These are phyloP conservation scores for Juncus effusus DNA, from an alignment of 176 grass and related monocot genomes.

Conservation along the genomic window DNA sequence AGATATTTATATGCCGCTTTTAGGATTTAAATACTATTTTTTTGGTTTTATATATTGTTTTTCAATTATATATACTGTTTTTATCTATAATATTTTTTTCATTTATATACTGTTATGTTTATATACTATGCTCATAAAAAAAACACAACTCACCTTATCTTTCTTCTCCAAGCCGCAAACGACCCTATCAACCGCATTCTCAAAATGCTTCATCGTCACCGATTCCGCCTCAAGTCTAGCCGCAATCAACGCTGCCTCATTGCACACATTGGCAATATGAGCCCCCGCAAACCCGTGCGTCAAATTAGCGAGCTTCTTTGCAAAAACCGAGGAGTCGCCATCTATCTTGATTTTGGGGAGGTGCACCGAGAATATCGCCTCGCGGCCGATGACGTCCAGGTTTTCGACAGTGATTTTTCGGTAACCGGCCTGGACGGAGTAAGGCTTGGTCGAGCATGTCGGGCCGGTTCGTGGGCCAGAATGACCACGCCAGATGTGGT, in stretches of 20 bases:
- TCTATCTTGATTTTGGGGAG: conserved; percentile 87
- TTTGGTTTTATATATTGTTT: no score
- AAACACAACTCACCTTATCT: conserved; percentile 56
- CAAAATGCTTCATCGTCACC: conserved; percentile 82
- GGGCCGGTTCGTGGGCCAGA: conserved; percentile 86
- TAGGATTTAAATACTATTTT: background rate
- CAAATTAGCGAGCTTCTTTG: conserved; percentile 78
- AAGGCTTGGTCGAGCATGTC: conserved; percentile 91
- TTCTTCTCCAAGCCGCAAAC: conserved; percentile 96
- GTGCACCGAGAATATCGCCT: conserved; percentile 84
- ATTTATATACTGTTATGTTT: no score
- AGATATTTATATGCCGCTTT: no score
- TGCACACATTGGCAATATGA: conserved; percentile 96
- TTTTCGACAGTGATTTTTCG: conserved; percentile 85
- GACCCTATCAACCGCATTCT: conserved; percentile 77
- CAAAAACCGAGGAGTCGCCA: conserved; percentile 76
- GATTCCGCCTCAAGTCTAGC: conserved; percentile 48
- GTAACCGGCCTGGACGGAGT: conserved; percentile 87
- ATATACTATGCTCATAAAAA: background rate
- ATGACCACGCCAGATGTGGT: conserved; percentile 78
- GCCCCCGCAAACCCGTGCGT: conserved; percentile 92
- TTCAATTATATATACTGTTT: no score
- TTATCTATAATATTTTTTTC: no score
- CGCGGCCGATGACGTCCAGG: conserved; percentile 79
- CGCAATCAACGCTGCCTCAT: conserved; percentile 85